phyloP scores from a whole-genome alignment of 2,329 filamentous ascomycete genomes.

The Tympanopsis confertula region DNA sequence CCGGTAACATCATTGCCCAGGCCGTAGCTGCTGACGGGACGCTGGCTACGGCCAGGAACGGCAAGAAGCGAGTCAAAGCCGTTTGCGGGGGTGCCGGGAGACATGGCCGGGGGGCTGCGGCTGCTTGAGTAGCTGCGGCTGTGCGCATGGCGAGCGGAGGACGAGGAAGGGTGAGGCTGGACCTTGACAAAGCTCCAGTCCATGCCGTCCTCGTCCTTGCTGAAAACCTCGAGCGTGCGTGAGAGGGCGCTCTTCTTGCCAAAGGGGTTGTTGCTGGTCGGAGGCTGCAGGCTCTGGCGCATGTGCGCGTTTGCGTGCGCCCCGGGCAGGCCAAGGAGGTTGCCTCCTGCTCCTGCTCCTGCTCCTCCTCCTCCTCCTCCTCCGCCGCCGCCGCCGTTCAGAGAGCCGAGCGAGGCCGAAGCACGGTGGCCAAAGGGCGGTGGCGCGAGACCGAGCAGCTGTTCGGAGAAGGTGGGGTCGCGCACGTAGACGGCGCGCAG shows the following conservation, averaged over 20 bases:
- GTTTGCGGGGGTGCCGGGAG: slow-evolving; percentile 2
- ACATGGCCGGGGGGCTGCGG: background rate
- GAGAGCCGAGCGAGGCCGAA: slow-evolving; percentile 17
- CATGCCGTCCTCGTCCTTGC: slow-evolving; percentile 54
- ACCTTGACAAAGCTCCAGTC: slow-evolving; percentile 59
- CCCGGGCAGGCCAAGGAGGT: slow-evolving; percentile 5
- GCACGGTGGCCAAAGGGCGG: slow-evolving; percentile 37
- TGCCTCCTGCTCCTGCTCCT: slow-evolving; percentile 4
- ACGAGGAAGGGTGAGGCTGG: slow-evolving; percentile 21
- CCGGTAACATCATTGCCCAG: slow-evolving; percentile 32
- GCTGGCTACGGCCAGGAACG: slow-evolving; percentile 19
- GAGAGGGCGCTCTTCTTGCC: slow-evolving; percentile 21
- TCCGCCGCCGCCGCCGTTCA: slow-evolving; percentile 1
- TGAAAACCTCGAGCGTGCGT: slow-evolving; percentile 50
- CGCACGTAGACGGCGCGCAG: slow-evolving; percentile 74
- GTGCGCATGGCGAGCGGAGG: too few species aligned
- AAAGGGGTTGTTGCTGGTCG: slow-evolving; percentile 19
- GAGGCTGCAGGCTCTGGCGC: slow-evolving; percentile 8
- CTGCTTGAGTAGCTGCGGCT: too few species aligned
- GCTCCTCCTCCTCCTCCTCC: too few species aligned
- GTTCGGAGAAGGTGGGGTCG: slow-evolving; percentile 71
- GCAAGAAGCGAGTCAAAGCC: slow-evolving; percentile 17
- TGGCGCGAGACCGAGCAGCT: slow-evolving; percentile 57
- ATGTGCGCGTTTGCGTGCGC: slow-evolving; percentile 13
- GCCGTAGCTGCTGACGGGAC: slow-evolving; percentile 29